Evolutionary conservation across 345 rosid species (phyloP).

Genomic region (Brassica juncea): DNA sequence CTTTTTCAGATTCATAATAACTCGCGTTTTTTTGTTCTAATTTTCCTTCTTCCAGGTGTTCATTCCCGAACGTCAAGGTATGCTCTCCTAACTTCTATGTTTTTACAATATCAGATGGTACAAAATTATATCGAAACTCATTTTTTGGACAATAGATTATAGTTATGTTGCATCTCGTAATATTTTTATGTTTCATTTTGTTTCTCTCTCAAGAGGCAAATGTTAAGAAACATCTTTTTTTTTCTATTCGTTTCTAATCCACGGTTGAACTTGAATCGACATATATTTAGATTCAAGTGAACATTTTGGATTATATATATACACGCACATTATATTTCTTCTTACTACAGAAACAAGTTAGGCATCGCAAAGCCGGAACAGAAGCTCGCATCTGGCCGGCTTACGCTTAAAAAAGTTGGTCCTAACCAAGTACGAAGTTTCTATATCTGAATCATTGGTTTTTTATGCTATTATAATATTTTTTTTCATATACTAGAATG

Average conservation of each 20-base stretch:
- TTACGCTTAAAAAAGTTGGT: constrained; percentile 17
- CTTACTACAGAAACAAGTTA: constrained; percentile 22
- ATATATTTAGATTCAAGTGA: background rate
- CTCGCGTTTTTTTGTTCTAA: constrained; percentile 12
- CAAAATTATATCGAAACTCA: background rate
- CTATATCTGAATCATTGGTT: background rate
- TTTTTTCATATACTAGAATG: background rate
- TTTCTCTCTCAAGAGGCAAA: background rate
- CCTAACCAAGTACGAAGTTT: constrained; percentile 23
- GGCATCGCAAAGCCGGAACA: background rate
- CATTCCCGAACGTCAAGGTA: constrained; percentile 18
- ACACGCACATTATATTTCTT: constrained; percentile 1
- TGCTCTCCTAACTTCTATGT: background rate
- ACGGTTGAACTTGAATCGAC: background rate
- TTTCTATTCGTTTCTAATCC: background rate
- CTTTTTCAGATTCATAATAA: background rate
- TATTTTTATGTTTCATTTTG: background rate
- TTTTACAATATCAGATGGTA: background rate
- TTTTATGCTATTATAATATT: background rate
- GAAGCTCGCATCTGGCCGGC: background rate
- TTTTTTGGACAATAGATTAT: background rate
- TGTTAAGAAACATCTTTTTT: background rate
- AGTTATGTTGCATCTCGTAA: background rate
- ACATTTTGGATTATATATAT: background rate
- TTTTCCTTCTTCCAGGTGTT: constrained; percentile 28